A percentile compares a stretch with the other conserved stretches of the same genome.
Conservation (phyloP, 2,329 filamentous ascomycete genomes). For the Trichoderma polysporum region DNA sequence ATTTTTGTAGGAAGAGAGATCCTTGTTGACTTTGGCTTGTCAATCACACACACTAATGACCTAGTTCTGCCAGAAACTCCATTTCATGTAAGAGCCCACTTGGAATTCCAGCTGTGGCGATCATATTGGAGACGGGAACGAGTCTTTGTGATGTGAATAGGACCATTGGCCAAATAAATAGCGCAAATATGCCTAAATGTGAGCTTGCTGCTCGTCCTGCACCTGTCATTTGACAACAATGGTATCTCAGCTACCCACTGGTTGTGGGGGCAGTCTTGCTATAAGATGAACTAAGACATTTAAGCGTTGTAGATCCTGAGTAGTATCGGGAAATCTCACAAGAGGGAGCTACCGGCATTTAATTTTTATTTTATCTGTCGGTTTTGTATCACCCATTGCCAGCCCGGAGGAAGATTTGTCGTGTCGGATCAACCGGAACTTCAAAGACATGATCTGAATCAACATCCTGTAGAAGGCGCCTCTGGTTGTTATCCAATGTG, state of each 20-base stretch:
- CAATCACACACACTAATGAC: background rate
- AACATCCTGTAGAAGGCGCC: background rate
- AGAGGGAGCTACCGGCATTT: background rate
- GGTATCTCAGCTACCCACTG: background rate
- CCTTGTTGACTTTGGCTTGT: background rate
- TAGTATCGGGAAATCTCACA: background rate
- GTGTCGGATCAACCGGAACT: background rate
- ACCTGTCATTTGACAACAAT: background rate
- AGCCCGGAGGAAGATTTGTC: background rate
- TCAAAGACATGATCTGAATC: background rate
- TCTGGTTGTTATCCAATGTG: background rate
- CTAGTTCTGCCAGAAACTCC: background rate
- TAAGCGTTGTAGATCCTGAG: background rate
- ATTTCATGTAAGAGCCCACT: background rate
- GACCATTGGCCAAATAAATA: background rate
- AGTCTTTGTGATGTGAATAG: background rate
- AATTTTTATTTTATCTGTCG: background rate
- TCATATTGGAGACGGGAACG: background rate
- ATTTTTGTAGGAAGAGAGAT: background rate
- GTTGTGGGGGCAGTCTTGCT: background rate
- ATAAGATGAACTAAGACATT: background rate
- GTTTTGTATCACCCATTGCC: background rate
- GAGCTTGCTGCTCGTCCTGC: background rate
- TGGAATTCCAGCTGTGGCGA: background rate
- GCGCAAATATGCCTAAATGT: background rate